Evolutionary conservation across 768 basidiomycete genomes (phyloP), one percentile per base, ranked within the genome.

Genomic region (Mycena filopes): DNA sequence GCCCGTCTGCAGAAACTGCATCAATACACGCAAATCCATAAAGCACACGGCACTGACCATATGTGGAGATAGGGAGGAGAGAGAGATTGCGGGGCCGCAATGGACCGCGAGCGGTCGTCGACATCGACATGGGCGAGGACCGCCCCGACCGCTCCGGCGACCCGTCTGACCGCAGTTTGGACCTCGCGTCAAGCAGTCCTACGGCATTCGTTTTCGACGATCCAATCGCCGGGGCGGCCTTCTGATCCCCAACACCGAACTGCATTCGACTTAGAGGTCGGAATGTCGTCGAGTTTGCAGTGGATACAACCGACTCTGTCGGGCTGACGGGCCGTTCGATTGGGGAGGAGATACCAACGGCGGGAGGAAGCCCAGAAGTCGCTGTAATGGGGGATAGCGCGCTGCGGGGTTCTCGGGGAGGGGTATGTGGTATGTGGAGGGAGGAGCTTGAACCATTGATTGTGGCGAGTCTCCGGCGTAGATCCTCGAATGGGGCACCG

Each of bases 181-280:
- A 84, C 47, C 94, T 90, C 0, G 91, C 84, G 71, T 98, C 93
- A 60, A 98, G 76, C 46, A 94, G 77, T 0, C 97, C 97, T 11
- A 88, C 84, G 0, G 93, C 97, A 71, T 90, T 96, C 9, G 89
- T 86, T 73, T 87, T 91, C 9, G 93, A 93, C 3, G 95, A 92
- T 2, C 93, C 96, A 42, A 99, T 80, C 5, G 96, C 94, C 28
- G 98, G 93, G 0, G 94, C 93, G 5, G 93, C 96, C 73, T 97
- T 96, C 68, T 89, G 89, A 67, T 95, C 94, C 15, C 83, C 83
- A 51, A 88, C 87, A 8, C 91, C 91, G 16, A 92, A 81, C 28
- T 92, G 91, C 46, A 93, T 75, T 41, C 89, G 82, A 65, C 89
- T 89, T 16, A 84, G 74, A 3, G 84, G 84, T 23, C 85, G 82